A percentile compares a stretch with the other conserved stretches of the same genome.
Evolutionary conservation across 2,329 filamentous ascomycete species (phyloP).

Genomic region (Fusarium sp.): DNA sequence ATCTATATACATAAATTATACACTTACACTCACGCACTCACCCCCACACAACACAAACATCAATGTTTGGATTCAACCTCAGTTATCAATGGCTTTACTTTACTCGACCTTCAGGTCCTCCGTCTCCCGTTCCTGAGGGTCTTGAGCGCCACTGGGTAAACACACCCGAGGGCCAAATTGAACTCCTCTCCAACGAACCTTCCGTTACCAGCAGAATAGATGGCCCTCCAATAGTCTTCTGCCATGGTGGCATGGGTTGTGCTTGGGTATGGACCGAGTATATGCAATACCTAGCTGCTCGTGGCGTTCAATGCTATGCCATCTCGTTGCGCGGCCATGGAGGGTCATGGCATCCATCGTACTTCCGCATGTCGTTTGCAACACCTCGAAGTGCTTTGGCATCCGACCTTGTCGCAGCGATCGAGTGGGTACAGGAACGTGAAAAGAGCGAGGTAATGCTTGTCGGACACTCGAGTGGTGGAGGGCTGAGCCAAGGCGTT

Average conservation of each 20-base stretch:
- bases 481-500: conserved; percentile 62
- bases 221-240: conserved; percentile 60
- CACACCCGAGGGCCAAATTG: conserved; percentile 60
- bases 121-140: conserved; percentile 50
- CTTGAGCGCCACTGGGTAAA: conserved; percentile 59
- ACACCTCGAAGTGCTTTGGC: conserved; percentile 58
- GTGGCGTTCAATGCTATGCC: conserved; percentile 63
- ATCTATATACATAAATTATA: too few relatives aligned
- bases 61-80: conserved; percentile 47
- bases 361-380: conserved; percentile 61
- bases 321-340: conserved; percentile 66
- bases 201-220: conserved; percentile 16
- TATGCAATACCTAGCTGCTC: conserved; percentile 60
- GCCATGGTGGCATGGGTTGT: conserved; percentile 66
- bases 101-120: conserved; percentile 41
- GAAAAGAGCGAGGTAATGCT: conserved; percentile 55
- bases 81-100: conserved; percentile 47
- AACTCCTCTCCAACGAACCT: conserved; percentile 60
- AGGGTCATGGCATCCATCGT: conserved; percentile 63
- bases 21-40: not conserved
- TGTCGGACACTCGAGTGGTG: conserved; percentile 65
- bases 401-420: conserved; percentile 58
- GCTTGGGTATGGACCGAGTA: conserved; percentile 66
- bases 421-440: conserved; percentile 53
- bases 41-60: not conserved